These are phyloP conservation scores for Striga hermonthica DNA, from an alignment of 305 asterid species.

Conservation along the genomic window DNA sequence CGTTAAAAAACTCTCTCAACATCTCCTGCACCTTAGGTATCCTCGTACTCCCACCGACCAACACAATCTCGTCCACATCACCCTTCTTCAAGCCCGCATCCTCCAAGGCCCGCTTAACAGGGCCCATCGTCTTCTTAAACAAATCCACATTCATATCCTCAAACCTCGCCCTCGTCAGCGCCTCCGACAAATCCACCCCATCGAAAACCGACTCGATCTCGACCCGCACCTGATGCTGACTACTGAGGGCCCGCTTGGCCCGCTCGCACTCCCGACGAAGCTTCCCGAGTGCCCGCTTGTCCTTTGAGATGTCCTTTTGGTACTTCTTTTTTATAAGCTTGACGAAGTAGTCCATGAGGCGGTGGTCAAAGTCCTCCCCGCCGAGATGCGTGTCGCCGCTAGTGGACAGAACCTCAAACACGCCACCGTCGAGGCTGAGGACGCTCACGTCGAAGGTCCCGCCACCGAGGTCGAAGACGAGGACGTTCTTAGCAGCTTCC, in stretches of 20 bases:
- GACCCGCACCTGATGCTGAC: slow-evolving; percentile 32
- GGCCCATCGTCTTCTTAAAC: slow-evolving; percentile 30
- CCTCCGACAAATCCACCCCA: slow-evolving; percentile 33
- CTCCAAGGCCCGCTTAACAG: slow-evolving; percentile 30
- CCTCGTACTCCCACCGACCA: slow-evolving; percentile 33
- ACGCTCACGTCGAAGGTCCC: slow-evolving; percentile 33
- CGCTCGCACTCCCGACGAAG: slow-evolving; percentile 27
- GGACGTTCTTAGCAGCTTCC: slow-evolving; percentile 14
- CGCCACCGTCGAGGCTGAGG: slow-evolving; percentile 21
- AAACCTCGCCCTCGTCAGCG: slow-evolving; percentile 31
- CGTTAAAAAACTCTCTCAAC: slow-evolving; percentile 27
- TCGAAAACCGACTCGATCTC: slow-evolving; percentile 34
- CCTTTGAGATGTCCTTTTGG: slow-evolving; percentile 25
- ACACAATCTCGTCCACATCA: slow-evolving; percentile 30
- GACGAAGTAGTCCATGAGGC: slow-evolving; percentile 31
- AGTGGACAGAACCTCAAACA: slow-evolving; percentile 31
- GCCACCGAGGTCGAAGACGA: slow-evolving; percentile 33
- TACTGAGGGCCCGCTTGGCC: slow-evolving; percentile 31
- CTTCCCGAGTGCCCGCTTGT: slow-evolving; percentile 30
- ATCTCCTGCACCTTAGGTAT: slow-evolving; percentile 29
- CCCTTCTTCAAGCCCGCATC: slow-evolving; percentile 21
- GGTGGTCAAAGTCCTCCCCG: slow-evolving; percentile 33
- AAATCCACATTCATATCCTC: slow-evolving; percentile 31
- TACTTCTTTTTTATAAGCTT: slow-evolving; percentile 30
- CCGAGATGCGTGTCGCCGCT: slow-evolving; percentile 32